These are phyloP conservation scores for Fusarium agapanthi DNA, from an alignment of 2,329 filamentous ascomycete genomes.

Conservation along the genomic window DNA sequence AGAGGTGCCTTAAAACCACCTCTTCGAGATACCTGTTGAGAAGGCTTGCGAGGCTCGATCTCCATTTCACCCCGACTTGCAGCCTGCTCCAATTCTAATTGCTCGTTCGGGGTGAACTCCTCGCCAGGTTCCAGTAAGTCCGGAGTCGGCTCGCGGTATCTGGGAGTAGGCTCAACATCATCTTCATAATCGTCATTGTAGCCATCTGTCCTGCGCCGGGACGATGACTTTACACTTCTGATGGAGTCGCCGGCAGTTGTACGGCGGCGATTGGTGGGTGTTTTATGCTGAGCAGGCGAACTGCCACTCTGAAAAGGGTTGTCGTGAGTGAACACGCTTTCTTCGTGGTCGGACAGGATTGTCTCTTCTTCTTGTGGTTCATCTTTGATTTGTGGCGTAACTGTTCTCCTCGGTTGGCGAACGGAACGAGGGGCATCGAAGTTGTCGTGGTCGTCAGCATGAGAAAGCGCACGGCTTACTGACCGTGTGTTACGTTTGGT, in stretches of 20 bases:
- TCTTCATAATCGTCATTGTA: conserved; percentile 43
- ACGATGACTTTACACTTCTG: conserved; percentile 54
- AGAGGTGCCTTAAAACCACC: conserved; percentile 70
- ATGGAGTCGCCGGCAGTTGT: conserved; percentile 55
- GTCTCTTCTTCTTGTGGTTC: conserved; percentile 57
- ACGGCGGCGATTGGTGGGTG: conserved; percentile 59
- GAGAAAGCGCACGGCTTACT: conserved; percentile 62
- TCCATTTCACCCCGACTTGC: conserved; percentile 61
- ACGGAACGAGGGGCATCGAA: conserved; percentile 52
- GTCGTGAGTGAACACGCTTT: conserved; percentile 82
- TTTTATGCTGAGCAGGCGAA: conserved; percentile 66
- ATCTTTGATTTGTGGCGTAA: conserved; percentile 61
- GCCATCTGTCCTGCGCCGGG: conserved; percentile 54
- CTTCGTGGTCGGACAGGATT: conserved; percentile 49
- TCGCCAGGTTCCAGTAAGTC: conserved; percentile 74
- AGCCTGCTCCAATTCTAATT: conserved; percentile 79
- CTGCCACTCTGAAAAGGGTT: conserved; percentile 92
- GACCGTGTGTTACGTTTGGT: conserved; percentile 65
- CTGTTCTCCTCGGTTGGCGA: conserved; percentile 61
- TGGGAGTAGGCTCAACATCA: conserved; percentile 45
- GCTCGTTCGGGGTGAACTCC: conserved; percentile 93
- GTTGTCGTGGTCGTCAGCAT: conserved; percentile 58
- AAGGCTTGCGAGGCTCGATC: conserved; percentile 54
- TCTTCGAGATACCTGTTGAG: conserved; percentile 48
- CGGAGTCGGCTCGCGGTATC: conserved; percentile 44